Conservation (phyloP, 2,329 filamentous ascomycete genomes). For the Lachnellula willkommii region DNA sequence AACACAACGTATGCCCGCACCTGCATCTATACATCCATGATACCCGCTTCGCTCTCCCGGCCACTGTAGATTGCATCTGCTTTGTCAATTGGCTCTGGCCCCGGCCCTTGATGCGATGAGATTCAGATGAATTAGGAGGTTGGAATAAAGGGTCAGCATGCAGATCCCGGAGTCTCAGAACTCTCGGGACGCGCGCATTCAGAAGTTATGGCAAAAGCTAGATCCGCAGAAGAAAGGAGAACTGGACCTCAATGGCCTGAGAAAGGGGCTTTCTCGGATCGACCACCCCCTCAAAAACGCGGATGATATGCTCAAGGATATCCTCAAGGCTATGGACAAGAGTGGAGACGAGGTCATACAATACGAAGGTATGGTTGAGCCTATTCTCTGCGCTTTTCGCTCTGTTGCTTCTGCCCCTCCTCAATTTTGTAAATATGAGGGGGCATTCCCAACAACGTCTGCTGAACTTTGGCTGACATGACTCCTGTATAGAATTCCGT, state of each 20-base stretch:
- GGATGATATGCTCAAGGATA: slow-evolving; percentile 73
- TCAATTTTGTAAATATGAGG: neutral
- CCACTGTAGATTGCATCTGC: slow-evolving; percentile 6
- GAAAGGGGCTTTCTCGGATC: slow-evolving; percentile 78
- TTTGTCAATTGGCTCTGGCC: slow-evolving; percentile 1
- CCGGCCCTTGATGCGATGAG: slow-evolving; percentile 18
- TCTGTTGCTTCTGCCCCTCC: neutral
- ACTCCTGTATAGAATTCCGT: slow-evolving; percentile 65
- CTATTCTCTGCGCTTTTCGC: neutral
- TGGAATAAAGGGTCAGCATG: slow-evolving; percentile 20
- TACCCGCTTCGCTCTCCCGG: slow-evolving; percentile 9
- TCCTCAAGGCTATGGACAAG: slow-evolving; percentile 77
- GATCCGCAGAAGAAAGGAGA: slow-evolving; percentile 72
- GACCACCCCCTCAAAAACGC: slow-evolving; percentile 96
- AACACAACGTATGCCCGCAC: slow-evolving; percentile 3
- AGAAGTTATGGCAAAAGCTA: slow-evolving; percentile 77
- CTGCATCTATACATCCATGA: slow-evolving; percentile 15
- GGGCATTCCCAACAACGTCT: neutral
- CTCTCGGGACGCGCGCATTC: slow-evolving; percentile 74
- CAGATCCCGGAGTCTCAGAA: slow-evolving; percentile 73
- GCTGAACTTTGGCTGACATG: slow-evolving; percentile 5
- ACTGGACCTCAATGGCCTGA: slow-evolving; percentile 77
- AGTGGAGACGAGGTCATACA: slow-evolving; percentile 86
- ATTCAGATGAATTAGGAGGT: slow-evolving; percentile 18
- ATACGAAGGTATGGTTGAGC: slow-evolving; percentile 67